Conservation (phyloP, 2,329 filamentous ascomycete genomes). For the Arthroderma sp. region DNA sequence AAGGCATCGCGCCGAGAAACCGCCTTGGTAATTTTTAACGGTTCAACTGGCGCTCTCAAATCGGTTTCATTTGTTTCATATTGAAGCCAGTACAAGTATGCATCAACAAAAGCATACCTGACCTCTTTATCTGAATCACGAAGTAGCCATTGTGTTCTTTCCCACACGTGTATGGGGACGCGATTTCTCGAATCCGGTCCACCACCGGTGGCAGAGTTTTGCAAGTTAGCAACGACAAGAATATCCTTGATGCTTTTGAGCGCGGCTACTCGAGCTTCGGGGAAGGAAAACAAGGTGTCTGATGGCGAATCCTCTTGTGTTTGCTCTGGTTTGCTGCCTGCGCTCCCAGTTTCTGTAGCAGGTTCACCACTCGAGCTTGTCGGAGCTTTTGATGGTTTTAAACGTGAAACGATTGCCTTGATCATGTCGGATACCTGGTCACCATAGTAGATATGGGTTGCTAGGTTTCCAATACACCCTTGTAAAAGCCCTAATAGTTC, state of each 20-base stretch:
- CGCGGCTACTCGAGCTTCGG: slow-evolving; percentile 49
- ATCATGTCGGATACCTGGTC: slow-evolving; percentile 96
- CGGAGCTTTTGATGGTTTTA: slow-evolving; percentile 51
- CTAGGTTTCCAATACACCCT: slow-evolving; percentile 75
- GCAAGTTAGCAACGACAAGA: slow-evolving; percentile 64
- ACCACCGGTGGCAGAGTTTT: slow-evolving; percentile 45
- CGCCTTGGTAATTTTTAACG: slow-evolving; percentile 32
- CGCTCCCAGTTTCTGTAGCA: slow-evolving; percentile 30
- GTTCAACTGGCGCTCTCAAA: slow-evolving; percentile 48
- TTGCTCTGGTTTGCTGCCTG: slow-evolving; percentile 16
- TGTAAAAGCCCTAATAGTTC: slow-evolving; percentile 60
- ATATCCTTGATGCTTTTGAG: slow-evolving; percentile 72
- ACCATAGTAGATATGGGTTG: slow-evolving; percentile 91
- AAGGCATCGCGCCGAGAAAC: slow-evolving; percentile 31
- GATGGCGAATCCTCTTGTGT: slow-evolving; percentile 40
- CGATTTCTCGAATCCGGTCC: slow-evolving; percentile 56
- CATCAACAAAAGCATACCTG: slow-evolving; percentile 72
- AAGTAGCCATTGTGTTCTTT: slow-evolving; percentile 89
- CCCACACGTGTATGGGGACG: slow-evolving; percentile 76
- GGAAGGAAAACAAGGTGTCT: slow-evolving; percentile 50
- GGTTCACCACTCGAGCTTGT: slow-evolving; percentile 32
- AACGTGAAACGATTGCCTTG: slow-evolving; percentile 58
- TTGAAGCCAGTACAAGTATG: slow-evolving; percentile 70
- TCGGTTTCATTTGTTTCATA: slow-evolving; percentile 61
- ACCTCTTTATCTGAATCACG: slow-evolving; percentile 67